Base-by-base conservation (phyloP, 2,329 filamentous ascomycete genomes). In the Fonsecaea erecta region DNA sequence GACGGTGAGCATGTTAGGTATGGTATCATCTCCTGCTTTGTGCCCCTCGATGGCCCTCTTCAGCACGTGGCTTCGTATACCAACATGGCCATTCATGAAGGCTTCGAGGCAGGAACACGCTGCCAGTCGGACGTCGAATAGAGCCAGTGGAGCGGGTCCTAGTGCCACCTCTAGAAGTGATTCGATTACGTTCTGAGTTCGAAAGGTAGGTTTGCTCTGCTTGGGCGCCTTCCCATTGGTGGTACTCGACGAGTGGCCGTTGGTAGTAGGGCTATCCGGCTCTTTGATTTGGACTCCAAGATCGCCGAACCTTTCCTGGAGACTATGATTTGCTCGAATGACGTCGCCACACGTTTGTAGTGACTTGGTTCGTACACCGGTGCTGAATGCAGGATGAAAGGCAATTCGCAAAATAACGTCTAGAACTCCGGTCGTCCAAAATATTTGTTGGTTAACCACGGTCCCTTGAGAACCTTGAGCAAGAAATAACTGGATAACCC, bases 81-180 rank as follows among this genome's bases (percentile, higher is more conserved):
- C 88, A 40, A 88, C 79, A 75, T 98, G 93, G 52, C 90, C 88
- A 72, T 86, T 88, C 72, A 97, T 92, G 77, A 99, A 99, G 1
- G 95, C 92, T 76, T 97, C 93, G 67, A 99, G 86, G 73, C 94
- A 96, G 72, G 94, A 90, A 75, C 91, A 95, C 24, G 92, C 93
- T 21, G 94, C 91, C 73, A 93, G 86, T 26, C 95, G 88, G 40
- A 94, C 83, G 76, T 96, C 90, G 71, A 97, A 90, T 37, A 90
- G 83, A 59, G 88, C 84, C 21, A 86, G 79, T 0, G 88, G 81
- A 32, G 89, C 84, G 24, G 90, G 82, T 62, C 88, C 88, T 8
- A 99, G 81, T 0, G 90, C 88, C 51, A 97, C 81, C 71, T 97
- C 92, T 54, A 99, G 82, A 18, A 99, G 82, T 1, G 92, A 95